Evolutionary conservation across 2,329 filamentous ascomycete genomes (phyloP).

Genomic region (Aurifilum marmelostoma): DNA sequence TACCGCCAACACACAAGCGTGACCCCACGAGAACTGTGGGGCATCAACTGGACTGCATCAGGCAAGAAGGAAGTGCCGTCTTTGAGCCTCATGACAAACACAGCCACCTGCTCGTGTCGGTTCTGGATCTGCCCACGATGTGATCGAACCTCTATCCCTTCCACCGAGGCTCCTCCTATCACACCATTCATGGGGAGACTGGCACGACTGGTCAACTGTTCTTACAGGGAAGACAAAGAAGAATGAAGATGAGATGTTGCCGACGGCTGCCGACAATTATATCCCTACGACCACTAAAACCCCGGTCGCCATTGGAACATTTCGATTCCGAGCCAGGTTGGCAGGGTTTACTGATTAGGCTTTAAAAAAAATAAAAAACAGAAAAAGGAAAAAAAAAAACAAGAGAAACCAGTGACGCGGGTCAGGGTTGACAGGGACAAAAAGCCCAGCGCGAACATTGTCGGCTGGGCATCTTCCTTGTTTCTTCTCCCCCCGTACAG

Average conservation of each 20-base stretch:
- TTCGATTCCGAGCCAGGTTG: background rate
- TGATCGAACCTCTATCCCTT: background rate
- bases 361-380: slow-evolving; percentile 2
- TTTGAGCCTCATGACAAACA: slow-evolving; percentile 28
- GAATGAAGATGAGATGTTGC: background rate
- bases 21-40: slow-evolving; percentile 24
- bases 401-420: slow-evolving; percentile 4
- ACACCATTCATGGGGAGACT: background rate
- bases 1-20: slow-evolving; percentile 25
- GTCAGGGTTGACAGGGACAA: slow-evolving; percentile 23
- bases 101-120: background rate
- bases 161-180: background rate
- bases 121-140: slow-evolving; percentile 8
- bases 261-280: background rate
- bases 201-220: background rate
- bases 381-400: background rate
- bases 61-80: background rate
- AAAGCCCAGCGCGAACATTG: background rate
- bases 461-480: too few relatives aligned
- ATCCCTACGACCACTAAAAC: background rate
- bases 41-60: slow-evolving; percentile 3
- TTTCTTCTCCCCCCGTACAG: background rate
- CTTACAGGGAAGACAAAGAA: background rate
- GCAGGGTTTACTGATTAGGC: slow-evolving; percentile 13
- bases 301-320: background rate